Evolutionary conservation across 257 asterid species (phyloP).

Genomic region (Solanum boliviense): DNA sequence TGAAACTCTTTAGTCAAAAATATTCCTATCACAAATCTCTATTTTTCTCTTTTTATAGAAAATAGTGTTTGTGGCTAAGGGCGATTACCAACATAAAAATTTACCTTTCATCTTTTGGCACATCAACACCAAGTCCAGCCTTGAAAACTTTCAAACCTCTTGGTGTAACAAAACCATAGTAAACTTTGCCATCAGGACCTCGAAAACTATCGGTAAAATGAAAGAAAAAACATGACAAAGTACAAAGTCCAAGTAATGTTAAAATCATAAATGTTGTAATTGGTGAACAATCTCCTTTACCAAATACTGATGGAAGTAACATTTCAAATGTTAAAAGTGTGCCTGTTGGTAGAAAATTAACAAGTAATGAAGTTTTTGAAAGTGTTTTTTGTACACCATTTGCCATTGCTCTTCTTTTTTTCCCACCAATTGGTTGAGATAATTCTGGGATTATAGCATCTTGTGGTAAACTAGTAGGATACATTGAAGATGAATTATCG

Average conservation of each 20-base stretch:
- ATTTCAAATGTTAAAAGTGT: constrained; percentile 87
- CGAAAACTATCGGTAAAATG: constrained; percentile 91
- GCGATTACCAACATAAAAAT: too few relatives aligned
- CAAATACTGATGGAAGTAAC: constrained; percentile 77
- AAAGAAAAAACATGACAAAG: constrained; percentile 81
- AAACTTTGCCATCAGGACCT: constrained; percentile 63
- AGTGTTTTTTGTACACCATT: constrained; percentile 82
- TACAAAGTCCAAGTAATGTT: constrained; percentile 45
- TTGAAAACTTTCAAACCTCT: constrained; percentile 70
- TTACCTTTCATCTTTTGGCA: constrained; percentile 49
- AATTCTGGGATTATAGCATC: not conserved
- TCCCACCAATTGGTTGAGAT: constrained; percentile 23
- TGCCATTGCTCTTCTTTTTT: constrained; percentile 46
- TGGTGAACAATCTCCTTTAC: constrained; percentile 49
- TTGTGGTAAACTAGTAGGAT: not conserved
- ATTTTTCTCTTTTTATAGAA: too few relatives aligned
- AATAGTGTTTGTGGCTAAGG: not conserved
- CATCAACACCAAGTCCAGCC: constrained; percentile 51
- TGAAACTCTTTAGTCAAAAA: too few relatives aligned
- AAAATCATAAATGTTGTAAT: constrained; percentile 61
- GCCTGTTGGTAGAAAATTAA: constrained; percentile 85
- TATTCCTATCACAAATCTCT: too few relatives aligned
- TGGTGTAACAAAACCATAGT: constrained; percentile 75
- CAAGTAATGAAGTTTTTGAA: constrained; percentile 69
- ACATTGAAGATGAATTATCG: constrained; percentile 16